Evolutionary conservation across 805 yeast species (phyloP).

Genomic region (Saccharomycopsis oosterbeekiorum): DNA sequence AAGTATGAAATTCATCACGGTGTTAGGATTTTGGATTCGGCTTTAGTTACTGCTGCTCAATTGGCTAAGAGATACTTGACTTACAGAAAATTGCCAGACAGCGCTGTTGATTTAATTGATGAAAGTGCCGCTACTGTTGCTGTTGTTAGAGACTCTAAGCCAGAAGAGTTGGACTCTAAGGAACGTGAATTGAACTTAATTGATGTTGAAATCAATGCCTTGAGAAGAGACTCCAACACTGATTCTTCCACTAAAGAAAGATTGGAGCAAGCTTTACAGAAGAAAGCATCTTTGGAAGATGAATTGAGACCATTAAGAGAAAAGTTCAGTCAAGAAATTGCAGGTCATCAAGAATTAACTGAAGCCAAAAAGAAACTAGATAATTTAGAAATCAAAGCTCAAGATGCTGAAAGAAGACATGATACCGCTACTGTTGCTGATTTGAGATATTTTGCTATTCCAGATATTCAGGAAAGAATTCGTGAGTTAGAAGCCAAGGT

Average conservation of each 20-base stretch:
- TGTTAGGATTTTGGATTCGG: conserved; percentile 89
- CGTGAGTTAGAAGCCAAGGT: conserved; percentile 64
- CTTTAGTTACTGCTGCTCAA: conserved; percentile 89
- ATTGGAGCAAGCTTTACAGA: conserved; percentile 65
- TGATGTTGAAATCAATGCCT: conserved; percentile 93
- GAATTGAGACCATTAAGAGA: conserved; percentile 77
- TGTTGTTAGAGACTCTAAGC: conserved; percentile 95
- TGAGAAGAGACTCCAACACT: conserved; percentile 90
- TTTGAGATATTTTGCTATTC: conserved; percentile 93
- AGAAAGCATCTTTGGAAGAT: conserved; percentile 76
- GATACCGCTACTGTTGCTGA: conserved; percentile 95
- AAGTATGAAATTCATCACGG: conserved; percentile 97
- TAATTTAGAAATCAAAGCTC: conserved; percentile 85
- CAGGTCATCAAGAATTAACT: conserved; percentile 85
- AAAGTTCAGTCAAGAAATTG: conserved; percentile 75
- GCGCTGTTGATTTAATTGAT: conserved; percentile 93
- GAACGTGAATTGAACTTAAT: conserved; percentile 88
- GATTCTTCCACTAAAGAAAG: conserved; percentile 78
- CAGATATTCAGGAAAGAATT: conserved; percentile 75
- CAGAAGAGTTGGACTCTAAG: conserved; percentile 88
- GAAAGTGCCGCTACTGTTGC: conserved; percentile 97
- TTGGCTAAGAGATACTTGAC: conserved; percentile 90
- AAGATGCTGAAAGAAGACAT: conserved; percentile 93
- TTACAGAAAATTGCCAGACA: conserved; percentile 91
- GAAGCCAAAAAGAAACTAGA: conserved; percentile 83